phyloP scores from a whole-genome alignment of 2,329 filamentous ascomycete genomes.

The Sphaerulina musiva region DNA sequence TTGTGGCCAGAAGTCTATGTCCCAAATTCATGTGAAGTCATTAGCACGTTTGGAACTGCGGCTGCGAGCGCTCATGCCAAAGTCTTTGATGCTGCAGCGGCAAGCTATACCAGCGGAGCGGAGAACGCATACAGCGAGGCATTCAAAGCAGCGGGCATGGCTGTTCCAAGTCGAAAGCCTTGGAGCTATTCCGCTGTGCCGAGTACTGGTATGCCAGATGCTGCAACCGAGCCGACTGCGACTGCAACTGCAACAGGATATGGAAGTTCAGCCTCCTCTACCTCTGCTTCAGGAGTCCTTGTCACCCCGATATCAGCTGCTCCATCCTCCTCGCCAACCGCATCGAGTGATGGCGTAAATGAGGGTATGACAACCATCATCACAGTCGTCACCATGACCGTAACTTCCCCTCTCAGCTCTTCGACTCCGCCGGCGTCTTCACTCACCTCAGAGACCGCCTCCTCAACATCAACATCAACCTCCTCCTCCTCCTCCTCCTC shows the following conservation, averaged over 20 bases:
- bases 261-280: neutral
- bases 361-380: slow-evolving; percentile 15
- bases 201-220: neutral
- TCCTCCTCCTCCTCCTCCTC: neutral
- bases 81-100: slow-evolving; percentile 12
- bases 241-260: neutral
- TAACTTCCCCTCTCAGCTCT: slow-evolving; percentile 10
- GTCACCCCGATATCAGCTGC: neutral
- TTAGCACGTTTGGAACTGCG: slow-evolving; percentile 18
- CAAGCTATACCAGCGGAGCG: slow-evolving; percentile 15
- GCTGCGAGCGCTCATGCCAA: slow-evolving; percentile 16
- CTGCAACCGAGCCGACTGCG: neutral
- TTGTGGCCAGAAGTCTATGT: slow-evolving; percentile 23
- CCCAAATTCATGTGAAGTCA: slow-evolving; percentile 21
- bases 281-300: neutral
- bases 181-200: slow-evolving; percentile 8
- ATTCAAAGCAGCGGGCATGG: slow-evolving; percentile 16
- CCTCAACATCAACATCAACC: slow-evolving; percentile 4
- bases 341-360: neutral
- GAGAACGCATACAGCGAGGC: slow-evolving; percentile 13
- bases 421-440: neutral
- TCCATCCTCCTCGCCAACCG: neutral
- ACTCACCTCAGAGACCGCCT: neutral
- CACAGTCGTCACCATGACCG: slow-evolving; percentile 18
- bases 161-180: slow-evolving; percentile 8